Evolutionary conservation across 2,329 filamentous ascomycete species (phyloP), one percentile per base, ranked within the genome.

Genomic region (Thelonectria olida): DNA sequence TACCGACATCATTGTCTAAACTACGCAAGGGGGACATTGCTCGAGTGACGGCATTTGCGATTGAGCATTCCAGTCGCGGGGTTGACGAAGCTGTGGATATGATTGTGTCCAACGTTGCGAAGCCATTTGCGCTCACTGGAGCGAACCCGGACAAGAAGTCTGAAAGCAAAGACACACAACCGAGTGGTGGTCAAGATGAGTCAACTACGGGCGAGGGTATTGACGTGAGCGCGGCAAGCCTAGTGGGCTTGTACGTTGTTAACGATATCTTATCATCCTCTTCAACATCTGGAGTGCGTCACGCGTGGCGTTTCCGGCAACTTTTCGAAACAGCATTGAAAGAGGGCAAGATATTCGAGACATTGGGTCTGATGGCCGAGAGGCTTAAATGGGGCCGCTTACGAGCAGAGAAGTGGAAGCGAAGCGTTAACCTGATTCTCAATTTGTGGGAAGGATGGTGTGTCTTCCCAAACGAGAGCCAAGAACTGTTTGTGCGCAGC

Each of bases 41-140:
- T 1, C 86, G 93, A 5, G 84, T 97, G 2, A 95, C 94, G 1
- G 86, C 90, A 3, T 97, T 98, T 77, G 94, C 94, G 12, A 93
- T 98, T 57, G 90, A 90, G 2, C 93, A 98, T 74, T 92, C 93
- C 2, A 92, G 90, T 38, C 85, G 88, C 19, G 96, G 94, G 15
- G 91, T 92, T 12, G 92, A 96, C 65, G 96, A 98, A 79, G 90
- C 97, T 34, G 93, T 97, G n/a, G 87, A 95, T 50, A 87, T 97
- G 78, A 89, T 98, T 36, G 86, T 97, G 0, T 84, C 88, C 1
- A 98, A 99, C 70, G 84, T 98, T 31, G 84, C 91, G 61, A 87
- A 85, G 52, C 96, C 96, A 0, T 88, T 96, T 59, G 85, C 89
- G 6, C 87, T 90, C 66, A 92, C 89, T 1, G 85, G 85, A 7